A percentile compares a stretch with the other conserved stretches of the same genome.
phyloP scores from a whole-genome alignment of 805 yeast species.

The Zygotorulaspora danielsina region DNA sequence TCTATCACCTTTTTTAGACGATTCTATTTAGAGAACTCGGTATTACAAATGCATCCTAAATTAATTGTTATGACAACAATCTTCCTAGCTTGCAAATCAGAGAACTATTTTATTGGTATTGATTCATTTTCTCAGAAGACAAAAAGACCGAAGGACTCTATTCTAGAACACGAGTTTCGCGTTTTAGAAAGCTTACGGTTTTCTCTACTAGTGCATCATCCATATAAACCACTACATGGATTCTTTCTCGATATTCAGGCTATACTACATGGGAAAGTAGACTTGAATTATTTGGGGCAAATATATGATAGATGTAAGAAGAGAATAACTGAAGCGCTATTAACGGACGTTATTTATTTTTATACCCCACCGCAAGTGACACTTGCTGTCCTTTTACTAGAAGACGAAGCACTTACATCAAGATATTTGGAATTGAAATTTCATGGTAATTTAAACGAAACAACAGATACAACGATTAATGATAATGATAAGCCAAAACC shows the following conservation, averaged over 20 bases:
- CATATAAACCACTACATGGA: constrained; percentile 87
- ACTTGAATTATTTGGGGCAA: constrained; percentile 56
- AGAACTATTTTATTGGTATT: constrained; percentile 83
- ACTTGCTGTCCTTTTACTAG: constrained; percentile 70
- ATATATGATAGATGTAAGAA: constrained; percentile 68
- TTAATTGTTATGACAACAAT: constrained; percentile 74
- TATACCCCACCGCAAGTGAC: constrained; percentile 97
- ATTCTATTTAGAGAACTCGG: constrained; percentile 75
- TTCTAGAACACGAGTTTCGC: constrained; percentile 74
- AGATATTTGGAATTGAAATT: constrained; percentile 66
- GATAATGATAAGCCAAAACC: constrained; percentile 15
- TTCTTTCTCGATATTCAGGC: constrained; percentile 86
- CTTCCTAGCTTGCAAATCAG: constrained; percentile 88
- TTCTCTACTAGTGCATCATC: constrained; percentile 82
- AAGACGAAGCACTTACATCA: constrained; percentile 58
- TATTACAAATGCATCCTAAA: constrained; percentile 86
- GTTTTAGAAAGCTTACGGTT: constrained; percentile 71
- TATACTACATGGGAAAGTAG: constrained; percentile 43
- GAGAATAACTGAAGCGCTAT: constrained; percentile 60
- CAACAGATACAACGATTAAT: constrained; percentile 14
- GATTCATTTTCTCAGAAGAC: constrained; percentile 71
- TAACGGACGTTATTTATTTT: constrained; percentile 70
- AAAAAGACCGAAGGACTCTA: constrained; percentile 60
- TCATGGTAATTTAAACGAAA: constrained; percentile 23
- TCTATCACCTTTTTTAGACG: constrained; percentile 77